phyloP scores from a whole-genome alignment of 2,329 filamentous ascomycete species.

The Orbilia oligospora region DNA sequence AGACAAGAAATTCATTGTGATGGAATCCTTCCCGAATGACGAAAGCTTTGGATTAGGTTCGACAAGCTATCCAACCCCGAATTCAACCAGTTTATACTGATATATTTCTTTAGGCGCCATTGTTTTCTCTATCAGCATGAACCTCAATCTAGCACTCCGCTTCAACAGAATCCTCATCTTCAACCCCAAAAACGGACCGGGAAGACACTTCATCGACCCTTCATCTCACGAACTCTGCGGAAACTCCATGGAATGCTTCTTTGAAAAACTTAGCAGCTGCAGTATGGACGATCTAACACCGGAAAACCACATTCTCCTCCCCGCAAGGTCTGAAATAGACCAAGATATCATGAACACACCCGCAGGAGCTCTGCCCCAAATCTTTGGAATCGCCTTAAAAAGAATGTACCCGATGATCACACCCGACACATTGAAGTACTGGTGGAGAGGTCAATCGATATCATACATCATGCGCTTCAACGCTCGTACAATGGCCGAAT shows the following conservation, averaged over 20 bases:
- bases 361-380: slow-evolving; percentile 47
- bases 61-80: neutral
- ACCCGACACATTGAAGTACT: slow-evolving; percentile 62
- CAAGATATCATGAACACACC: slow-evolving; percentile 56
- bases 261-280: slow-evolving; percentile 62
- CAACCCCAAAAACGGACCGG: slow-evolving; percentile 56
- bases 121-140: slow-evolving; percentile 56
- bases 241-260: slow-evolving; percentile 62
- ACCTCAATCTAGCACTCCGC: slow-evolving; percentile 61
- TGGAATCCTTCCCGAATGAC: slow-evolving; percentile 62
- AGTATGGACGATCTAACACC: slow-evolving; percentile 55
- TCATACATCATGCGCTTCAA: slow-evolving; percentile 63
- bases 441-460: slow-evolving; percentile 62
- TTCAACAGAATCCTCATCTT: slow-evolving; percentile 61
- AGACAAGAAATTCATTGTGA: slow-evolving; percentile 60
- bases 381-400: slow-evolving; percentile 58
- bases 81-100: neutral
- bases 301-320: slow-evolving; percentile 43
- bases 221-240: slow-evolving; percentile 51
- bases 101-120: slow-evolving; percentile 35
- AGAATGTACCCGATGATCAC: slow-evolving; percentile 61
- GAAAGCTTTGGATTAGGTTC: slow-evolving; percentile 62
- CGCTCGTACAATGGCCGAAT: slow-evolving; percentile 55
- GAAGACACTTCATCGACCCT: slow-evolving; percentile 60
- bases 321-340: slow-evolving; percentile 21